Evolutionary conservation across 352 stramenopile genomes (phyloP).

Genomic region (Phytopythium ostracodes): DNA sequence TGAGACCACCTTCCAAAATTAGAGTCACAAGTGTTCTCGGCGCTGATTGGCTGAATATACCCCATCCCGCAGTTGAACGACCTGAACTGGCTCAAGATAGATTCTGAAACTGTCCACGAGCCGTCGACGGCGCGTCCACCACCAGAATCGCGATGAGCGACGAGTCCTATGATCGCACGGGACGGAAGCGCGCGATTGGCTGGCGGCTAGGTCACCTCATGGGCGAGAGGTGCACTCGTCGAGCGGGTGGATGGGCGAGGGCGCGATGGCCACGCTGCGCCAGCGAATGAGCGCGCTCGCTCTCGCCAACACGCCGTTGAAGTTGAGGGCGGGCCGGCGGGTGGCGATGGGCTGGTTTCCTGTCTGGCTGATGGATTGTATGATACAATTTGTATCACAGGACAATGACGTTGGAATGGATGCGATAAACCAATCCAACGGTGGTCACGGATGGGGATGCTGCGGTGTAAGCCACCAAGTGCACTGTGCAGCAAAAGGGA

Average conservation of each 20-base stretch:
- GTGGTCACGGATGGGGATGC: background rate
- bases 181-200: background rate
- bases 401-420: background rate
- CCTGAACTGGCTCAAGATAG: conserved; percentile 2
- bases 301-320: conserved; percentile 5
- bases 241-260: background rate
- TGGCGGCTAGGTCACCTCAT: background rate
- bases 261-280: background rate
- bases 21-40: background rate
- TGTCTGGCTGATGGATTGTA: background rate
- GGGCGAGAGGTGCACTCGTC: background rate
- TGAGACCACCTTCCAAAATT: background rate
- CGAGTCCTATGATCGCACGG: background rate
- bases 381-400: no score
- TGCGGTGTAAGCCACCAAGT: background rate
- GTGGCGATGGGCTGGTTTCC: background rate
- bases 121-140: background rate
- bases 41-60: conserved; percentile 5
- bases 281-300: conserved; percentile 3
- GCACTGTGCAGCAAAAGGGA: background rate
- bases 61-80: background rate
- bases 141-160: conserved; percentile 1
- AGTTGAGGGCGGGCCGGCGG: no score
- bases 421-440: background rate
- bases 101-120: background rate